Conservation (phyloP, 225 moss, liverwort and hornwort species). For the Antitrichia curtipendula region DNA sequence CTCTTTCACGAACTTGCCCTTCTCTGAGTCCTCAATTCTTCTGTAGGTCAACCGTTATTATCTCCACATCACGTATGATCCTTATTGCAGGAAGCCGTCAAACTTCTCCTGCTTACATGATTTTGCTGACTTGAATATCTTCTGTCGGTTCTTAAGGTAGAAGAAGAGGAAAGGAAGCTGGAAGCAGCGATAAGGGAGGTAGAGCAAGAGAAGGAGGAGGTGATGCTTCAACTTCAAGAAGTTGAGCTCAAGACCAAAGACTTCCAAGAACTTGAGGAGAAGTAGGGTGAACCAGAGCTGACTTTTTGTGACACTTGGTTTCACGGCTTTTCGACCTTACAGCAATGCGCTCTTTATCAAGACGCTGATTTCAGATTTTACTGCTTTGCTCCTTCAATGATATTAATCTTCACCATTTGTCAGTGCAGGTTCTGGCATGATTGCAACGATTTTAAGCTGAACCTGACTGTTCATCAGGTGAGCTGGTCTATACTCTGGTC, state of each 20-base stretch:
- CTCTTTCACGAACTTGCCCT: not conserved
- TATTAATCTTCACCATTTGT: not conserved
- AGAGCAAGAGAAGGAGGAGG: constrained; percentile 71
- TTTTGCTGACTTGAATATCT: constrained; percentile 1
- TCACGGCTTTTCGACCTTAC: not conserved
- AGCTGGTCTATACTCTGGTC: not conserved
- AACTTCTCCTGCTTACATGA: not conserved
- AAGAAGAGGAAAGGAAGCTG: constrained; percentile 83
- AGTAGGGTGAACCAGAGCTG: constrained; percentile 24
- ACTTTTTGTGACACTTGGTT: not conserved
- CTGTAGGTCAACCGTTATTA: not conserved
- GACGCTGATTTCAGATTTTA: not conserved
- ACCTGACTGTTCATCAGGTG: constrained; percentile 89
- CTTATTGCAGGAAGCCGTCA: not conserved
- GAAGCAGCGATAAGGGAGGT: constrained; percentile 62
- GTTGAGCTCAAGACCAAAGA: constrained; percentile 78
- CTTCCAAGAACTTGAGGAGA: constrained; percentile 79
- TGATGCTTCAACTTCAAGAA: constrained; percentile 53
- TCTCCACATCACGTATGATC: not conserved
- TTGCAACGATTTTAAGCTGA: constrained; percentile 87
- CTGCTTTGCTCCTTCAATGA: not conserved
- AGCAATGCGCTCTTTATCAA: not conserved
- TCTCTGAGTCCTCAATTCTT: not conserved
- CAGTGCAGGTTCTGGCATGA: constrained; percentile 81
- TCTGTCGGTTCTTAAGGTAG: constrained; percentile 33